phyloP scores from a whole-genome alignment of 495 filamentous ascomycete genomes.

The Penicillium cosmopolitanum region DNA sequence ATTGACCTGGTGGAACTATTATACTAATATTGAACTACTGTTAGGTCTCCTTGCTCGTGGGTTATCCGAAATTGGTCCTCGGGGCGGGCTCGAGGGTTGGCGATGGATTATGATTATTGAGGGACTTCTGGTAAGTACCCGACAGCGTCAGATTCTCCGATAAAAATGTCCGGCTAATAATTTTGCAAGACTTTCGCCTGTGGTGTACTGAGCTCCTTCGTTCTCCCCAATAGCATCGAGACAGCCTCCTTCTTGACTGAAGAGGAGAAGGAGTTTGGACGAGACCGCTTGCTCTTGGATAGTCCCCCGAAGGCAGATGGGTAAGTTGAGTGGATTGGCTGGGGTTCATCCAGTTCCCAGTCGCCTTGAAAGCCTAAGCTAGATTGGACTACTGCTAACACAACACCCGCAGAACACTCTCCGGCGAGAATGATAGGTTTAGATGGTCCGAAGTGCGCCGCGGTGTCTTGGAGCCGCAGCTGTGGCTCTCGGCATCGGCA shows the following conservation, averaged over 20 bases:
- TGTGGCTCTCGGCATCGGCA: conserved; percentile 48
- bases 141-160: too few relatives aligned
- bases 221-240: conserved; percentile 57
- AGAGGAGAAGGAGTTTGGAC: conserved; percentile 52
- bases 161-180: not conserved
- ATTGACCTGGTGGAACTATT: not conserved
- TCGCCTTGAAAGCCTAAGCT: too few relatives aligned
- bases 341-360: not conserved
- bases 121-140: conserved; percentile 51
- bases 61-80: conserved; percentile 63
- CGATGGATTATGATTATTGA: conserved; percentile 70
- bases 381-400: not conserved
- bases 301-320: conserved; percentile 38
- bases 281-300: conserved; percentile 42
- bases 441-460: conserved; percentile 48
- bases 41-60: conserved; percentile 67
- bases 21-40: not conserved
- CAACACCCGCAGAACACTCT: conserved; percentile 19
- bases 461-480: conserved; percentile 37
- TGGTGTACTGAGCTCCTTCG: conserved; percentile 53
- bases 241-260: conserved; percentile 54
- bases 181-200: conserved; percentile 49
- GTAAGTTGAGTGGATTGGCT: conserved; percentile 23
- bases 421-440: conserved; percentile 38
- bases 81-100: conserved; percentile 57